phyloP scores from a whole-genome alignment of 352 stramenopile species.

The Albugo candida region DNA sequence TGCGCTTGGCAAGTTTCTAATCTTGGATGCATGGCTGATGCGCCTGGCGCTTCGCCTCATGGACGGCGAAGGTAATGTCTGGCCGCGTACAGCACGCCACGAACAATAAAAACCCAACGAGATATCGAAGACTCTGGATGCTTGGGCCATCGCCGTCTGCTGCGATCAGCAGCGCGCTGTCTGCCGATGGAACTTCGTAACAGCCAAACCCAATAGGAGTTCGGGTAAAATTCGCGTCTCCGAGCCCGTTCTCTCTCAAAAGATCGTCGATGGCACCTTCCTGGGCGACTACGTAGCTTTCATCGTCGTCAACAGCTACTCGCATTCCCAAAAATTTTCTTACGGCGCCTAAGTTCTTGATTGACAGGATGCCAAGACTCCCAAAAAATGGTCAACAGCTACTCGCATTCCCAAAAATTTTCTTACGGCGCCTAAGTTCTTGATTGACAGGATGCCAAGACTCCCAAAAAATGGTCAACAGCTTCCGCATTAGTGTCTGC shows the following conservation, averaged over 20 bases:
- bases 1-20: no score
- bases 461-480: not conserved
- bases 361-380: not conserved
- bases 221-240: slow-evolving; percentile 7
- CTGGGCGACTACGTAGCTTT: slow-evolving; percentile 9
- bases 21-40: no score
- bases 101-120: slow-evolving; percentile 17
- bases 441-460: not conserved
- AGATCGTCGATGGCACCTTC: slow-evolving; percentile 3
- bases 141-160: slow-evolving; percentile 2
- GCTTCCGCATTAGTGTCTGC: not conserved
- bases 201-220: slow-evolving; percentile 5
- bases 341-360: not conserved
- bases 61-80: slow-evolving; percentile 13
- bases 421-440: not conserved
- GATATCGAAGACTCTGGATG: slow-evolving; percentile 11
- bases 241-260: no score
- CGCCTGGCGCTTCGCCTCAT: slow-evolving; percentile 5
- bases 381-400: slow-evolving; percentile 1
- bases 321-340: not conserved
- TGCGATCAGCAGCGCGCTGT: slow-evolving; percentile 2
- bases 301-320: slow-evolving; percentile 2
- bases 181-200: slow-evolving; percentile 6
- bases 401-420: slow-evolving; percentile 2
- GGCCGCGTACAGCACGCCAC: slow-evolving; percentile 11